These are phyloP conservation scores for Aureobasidium sp. DNA, from an alignment of 2,329 filamentous ascomycete genomes.

Conservation along the genomic window DNA sequence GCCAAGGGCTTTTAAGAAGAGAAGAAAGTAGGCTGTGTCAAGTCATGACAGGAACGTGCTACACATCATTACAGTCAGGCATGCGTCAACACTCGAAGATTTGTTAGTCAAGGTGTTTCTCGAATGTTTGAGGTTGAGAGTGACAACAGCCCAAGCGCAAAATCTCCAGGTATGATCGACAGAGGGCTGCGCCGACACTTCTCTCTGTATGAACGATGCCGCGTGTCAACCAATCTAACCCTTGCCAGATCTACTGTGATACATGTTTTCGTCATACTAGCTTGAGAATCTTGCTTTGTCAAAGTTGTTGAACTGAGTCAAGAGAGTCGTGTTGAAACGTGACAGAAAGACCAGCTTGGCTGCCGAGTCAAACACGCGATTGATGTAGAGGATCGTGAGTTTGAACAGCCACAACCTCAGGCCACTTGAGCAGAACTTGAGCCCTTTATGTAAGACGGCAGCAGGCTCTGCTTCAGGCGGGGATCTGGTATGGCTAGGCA, in stretches of 20 bases:
- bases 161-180: not conserved
- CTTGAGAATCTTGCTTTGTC: not conserved
- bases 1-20: not conserved
- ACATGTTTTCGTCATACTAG: not conserved
- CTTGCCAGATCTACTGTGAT: not conserved
- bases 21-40: not conserved
- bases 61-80: not conserved
- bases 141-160: not conserved
- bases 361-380: not conserved
- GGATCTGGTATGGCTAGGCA: no score
- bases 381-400: not conserved
- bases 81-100: not conserved
- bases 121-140: constrained; percentile 6
- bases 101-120: not conserved
- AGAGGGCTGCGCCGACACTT: not conserved
- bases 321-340: not conserved
- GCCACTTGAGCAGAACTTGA: not conserved
- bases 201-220: not conserved
- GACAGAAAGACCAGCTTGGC: not conserved
- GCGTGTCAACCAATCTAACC: not conserved
- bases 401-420: not conserved
- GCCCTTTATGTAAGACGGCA: not conserved
- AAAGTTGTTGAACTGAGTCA: not conserved
- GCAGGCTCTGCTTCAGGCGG: not conserved
- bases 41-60: not conserved